Conservation (phyloP, 768 basidiomycete species). For the Boletus edulis region DNA sequence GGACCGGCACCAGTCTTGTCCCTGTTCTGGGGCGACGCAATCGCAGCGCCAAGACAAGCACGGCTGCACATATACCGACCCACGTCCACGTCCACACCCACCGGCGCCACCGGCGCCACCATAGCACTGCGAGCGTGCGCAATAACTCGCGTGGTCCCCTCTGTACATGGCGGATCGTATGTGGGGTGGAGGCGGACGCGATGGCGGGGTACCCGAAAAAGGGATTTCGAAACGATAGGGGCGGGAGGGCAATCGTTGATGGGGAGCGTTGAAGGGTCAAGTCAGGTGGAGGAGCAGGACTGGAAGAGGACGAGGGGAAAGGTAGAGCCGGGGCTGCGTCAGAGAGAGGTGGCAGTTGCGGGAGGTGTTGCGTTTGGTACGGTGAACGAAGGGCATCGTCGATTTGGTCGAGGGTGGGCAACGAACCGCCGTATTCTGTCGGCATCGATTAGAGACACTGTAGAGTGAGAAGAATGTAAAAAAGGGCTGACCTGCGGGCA, state of each 20-base stretch:
- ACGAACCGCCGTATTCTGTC: slow-evolving; percentile 66
- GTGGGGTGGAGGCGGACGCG: slow-evolving; percentile 30
- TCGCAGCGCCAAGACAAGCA: slow-evolving; percentile 22
- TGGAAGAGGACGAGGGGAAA: neutral
- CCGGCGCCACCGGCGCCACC: slow-evolving; percentile 65
- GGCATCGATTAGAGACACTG: neutral
- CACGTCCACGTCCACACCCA: slow-evolving; percentile 18
- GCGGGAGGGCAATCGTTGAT: slow-evolving; percentile 34
- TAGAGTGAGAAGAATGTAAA: neutral
- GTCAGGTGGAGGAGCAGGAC: neutral
- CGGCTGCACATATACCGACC: slow-evolving; percentile 34
- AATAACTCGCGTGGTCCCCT: slow-evolving; percentile 67
- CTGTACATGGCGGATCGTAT: slow-evolving; percentile 56
- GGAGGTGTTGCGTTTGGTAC: slow-evolving; percentile 2
- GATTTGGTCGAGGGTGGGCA: slow-evolving; percentile 50
- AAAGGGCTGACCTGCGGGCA: slow-evolving; percentile 48
- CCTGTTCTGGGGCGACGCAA: neutral
- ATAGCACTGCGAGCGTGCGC: slow-evolving; percentile 57
- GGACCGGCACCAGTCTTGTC: too few species aligned
- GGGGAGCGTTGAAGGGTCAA: neutral
- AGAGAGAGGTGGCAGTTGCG: neutral
- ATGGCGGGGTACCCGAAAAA: slow-evolving; percentile 70
- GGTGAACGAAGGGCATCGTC: slow-evolving; percentile 43
- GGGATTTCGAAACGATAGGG: slow-evolving; percentile 64
- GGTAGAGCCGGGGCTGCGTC: neutral